A percentile compares a stretch with the other conserved stretches of the same genome.
Evolutionary conservation across 495 filamentous ascomycete genomes (phyloP).

Genomic region (Daldinia childiae): DNA sequence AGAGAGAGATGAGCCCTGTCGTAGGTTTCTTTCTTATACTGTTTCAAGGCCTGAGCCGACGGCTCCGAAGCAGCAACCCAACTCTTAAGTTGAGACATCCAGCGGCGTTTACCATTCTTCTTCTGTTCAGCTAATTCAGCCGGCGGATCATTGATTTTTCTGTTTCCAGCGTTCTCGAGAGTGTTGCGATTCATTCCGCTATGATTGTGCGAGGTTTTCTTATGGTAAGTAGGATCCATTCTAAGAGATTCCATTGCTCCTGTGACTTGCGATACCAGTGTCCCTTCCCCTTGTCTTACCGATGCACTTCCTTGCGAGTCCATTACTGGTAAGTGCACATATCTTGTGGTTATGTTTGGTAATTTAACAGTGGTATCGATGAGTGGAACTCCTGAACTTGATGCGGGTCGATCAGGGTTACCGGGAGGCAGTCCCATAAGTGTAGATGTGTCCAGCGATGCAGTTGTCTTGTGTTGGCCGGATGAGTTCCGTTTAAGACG

Average conservation of each 20-base stretch:
- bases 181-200: not conserved
- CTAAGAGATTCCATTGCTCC: constrained; percentile 15
- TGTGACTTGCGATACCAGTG: constrained; percentile 9
- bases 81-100: constrained; percentile 51
- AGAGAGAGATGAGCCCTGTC: constrained; percentile 47
- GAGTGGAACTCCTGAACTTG: constrained; percentile 43
- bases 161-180: not conserved
- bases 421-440: constrained; percentile 17
- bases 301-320: not conserved
- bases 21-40: constrained; percentile 52
- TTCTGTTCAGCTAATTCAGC: constrained; percentile 12
- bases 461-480: constrained; percentile 38
- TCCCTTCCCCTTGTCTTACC: not conserved
- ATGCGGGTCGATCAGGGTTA: constrained; percentile 34
- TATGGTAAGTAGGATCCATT: constrained; percentile 5
- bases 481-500: constrained; percentile 40
- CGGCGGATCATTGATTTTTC: not conserved
- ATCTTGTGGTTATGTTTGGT: constrained; percentile 3
- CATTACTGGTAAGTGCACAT: not conserved
- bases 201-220: not conserved
- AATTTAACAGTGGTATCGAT: constrained; percentile 32
- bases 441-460: constrained; percentile 36
- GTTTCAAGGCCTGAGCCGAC: constrained; percentile 51
- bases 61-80: constrained; percentile 56
- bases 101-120: constrained; percentile 37